Conservation (phyloP, 2,329 filamentous ascomycete species). For the Ascochyta rabiei region DNA sequence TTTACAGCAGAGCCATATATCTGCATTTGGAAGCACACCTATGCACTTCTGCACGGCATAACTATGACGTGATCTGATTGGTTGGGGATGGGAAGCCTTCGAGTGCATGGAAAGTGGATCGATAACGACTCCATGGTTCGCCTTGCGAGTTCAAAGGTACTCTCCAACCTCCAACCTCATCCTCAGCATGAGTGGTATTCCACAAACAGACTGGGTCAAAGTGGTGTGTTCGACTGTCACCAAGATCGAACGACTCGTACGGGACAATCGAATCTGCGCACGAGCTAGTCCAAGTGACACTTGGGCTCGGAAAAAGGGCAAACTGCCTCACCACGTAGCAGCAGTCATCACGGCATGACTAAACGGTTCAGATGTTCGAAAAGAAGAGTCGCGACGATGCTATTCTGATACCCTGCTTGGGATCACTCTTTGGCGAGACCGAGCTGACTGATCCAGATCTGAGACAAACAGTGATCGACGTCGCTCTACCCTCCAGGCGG, state of each 20-base stretch:
- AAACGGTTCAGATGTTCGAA: not conserved
- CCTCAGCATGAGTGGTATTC: not conserved
- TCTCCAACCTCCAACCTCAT: not conserved
- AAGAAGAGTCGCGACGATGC: not conserved
- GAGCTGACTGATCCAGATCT: constrained; percentile 6
- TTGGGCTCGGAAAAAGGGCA: not conserved
- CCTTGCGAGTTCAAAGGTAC: not conserved
- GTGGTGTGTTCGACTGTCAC: not conserved
- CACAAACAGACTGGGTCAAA: not conserved
- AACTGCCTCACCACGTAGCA: not conserved
- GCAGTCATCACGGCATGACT: not conserved
- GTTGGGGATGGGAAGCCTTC: not conserved
- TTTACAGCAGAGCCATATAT: constrained; percentile 24
- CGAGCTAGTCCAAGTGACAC: not conserved
- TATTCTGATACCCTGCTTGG: not conserved
- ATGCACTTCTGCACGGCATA: constrained; percentile 26
- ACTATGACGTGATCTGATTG: constrained; percentile 22
- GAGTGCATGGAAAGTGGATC: constrained; percentile 7
- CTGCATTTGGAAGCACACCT: constrained; percentile 25
- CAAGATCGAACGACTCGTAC: not conserved
- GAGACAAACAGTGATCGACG: not conserved
- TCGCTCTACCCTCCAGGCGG: not conserved
- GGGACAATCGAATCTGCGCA: not conserved
- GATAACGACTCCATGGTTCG: constrained; percentile 7
- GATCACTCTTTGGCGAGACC: not conserved